Evolutionary conservation across 176 grass and related monocot species (phyloP).

Genomic region (Aegilops speltoides): DNA sequence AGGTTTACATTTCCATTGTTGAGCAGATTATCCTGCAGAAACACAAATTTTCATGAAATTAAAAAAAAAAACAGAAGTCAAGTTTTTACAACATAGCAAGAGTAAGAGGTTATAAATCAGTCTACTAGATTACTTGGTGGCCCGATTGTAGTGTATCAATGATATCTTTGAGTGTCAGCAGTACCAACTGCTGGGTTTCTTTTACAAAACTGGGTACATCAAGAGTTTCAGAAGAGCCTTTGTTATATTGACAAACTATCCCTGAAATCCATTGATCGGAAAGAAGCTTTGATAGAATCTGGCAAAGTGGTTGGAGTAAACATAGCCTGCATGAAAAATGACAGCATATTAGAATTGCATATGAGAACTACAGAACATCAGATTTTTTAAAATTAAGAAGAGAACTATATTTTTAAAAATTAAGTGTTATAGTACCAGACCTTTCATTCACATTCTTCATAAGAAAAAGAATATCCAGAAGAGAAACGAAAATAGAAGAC

Average conservation of each 20-base stretch:
- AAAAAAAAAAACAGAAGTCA: conserved; percentile 1
- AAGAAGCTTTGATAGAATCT: conserved; percentile 68
- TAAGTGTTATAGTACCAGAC: conserved; percentile 23
- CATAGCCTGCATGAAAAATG: conserved; percentile 37
- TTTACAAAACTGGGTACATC: conserved; percentile 45
- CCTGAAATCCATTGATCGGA: conserved; percentile 50
- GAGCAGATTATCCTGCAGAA: conserved; percentile 69
- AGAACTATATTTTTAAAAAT: not conserved
- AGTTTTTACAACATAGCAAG: not conserved
- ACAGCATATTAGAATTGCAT: conserved; percentile 6
- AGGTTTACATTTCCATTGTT: conserved; percentile 50
- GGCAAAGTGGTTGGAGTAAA: conserved; percentile 75
- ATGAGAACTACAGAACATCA: not conserved
- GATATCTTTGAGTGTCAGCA: conserved; percentile 90
- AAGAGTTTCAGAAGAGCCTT: conserved; percentile 39
- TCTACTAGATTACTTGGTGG: conserved; percentile 46
- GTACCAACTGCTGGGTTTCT: conserved; percentile 67
- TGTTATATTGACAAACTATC: conserved; percentile 42
- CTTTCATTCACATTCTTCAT: conserved; percentile 86
- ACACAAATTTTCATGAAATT: conserved; percentile 29
- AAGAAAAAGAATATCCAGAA: conserved; percentile 79
- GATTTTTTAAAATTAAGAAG: not conserved
- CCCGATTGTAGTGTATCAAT: conserved; percentile 58
- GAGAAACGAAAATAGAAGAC: conserved; percentile 58
- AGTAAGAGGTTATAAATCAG: conserved; percentile 2